Evolutionary conservation across 345 rosid genomes (phyloP).

Genomic region (Heritiera littoralis): DNA sequence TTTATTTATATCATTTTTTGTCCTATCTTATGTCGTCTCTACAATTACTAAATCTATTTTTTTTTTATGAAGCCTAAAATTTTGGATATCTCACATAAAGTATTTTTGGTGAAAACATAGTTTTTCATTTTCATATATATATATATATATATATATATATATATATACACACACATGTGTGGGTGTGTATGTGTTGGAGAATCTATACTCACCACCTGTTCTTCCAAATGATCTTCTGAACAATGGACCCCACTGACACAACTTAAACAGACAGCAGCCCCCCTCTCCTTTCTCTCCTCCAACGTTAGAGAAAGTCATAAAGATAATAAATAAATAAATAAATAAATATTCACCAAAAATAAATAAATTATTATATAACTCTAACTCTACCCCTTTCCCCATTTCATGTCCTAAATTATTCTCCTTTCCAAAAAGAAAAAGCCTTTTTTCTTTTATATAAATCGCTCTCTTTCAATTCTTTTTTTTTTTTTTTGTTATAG

Average conservation of each 20-base stretch:
- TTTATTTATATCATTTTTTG: no score
- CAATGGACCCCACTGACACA: conserved; percentile 29
- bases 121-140: no score
- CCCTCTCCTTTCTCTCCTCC: background rate
- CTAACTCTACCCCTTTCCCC: background rate
- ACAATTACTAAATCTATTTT: no score
- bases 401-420: background rate
- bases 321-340: background rate
- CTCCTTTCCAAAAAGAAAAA: no score
- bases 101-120: no score
- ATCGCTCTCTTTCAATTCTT: background rate
- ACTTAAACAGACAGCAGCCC: background rate
- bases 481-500: background rate
- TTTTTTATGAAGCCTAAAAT: no score
- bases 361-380: background rate
- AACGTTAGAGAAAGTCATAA: background rate
- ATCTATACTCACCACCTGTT: background rate
- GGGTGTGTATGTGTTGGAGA: no score
- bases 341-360: no score
- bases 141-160: no score
- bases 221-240: conserved; percentile 27
- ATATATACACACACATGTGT: no score
- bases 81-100: no score
- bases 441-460: background rate
- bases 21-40: no score